These are phyloP conservation scores for Sphenostylis stenocarpa DNA, from an alignment of 306 rosid species.

Conservation along the genomic window DNA sequence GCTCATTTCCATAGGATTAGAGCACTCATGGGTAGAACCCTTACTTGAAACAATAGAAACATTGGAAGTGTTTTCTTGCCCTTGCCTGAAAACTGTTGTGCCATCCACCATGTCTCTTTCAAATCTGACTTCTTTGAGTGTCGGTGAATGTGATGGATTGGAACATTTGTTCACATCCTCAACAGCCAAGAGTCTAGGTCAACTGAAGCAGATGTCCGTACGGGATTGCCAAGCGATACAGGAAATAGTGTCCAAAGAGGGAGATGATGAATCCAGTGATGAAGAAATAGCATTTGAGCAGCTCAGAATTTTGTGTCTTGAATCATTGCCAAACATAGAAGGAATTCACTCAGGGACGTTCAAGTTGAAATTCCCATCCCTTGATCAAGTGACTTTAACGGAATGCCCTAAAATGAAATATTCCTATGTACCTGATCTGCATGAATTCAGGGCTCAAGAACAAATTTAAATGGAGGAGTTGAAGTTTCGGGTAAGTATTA, in stretches of 20 bases:
- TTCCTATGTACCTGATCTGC: neutral
- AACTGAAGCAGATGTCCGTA: neutral
- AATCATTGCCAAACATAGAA: neutral
- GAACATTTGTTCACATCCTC: neutral
- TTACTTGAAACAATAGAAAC: neutral
- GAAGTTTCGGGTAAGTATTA: neutral
- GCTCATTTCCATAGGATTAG: conserved; percentile 17
- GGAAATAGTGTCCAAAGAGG: neutral
- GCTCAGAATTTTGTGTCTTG: neutral
- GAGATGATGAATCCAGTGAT: neutral
- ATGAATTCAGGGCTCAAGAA: neutral
- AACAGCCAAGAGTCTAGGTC: conserved; percentile 21
- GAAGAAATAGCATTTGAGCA: neutral
- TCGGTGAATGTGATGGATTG: neutral
- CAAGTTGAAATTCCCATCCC: conserved; percentile 6
- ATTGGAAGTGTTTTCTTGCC: neutral
- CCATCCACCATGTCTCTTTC: neutral
- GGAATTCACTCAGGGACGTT: neutral
- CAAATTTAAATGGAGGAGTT: neutral
- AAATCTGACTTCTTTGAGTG: neutral
- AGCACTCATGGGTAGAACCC: conserved; percentile 10
- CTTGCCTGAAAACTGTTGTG: neutral
- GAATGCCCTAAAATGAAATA: neutral
- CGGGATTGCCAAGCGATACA: neutral
- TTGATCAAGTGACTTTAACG: neutral